Percentiles rank a stretch among this genome's conserved stretches.
These are phyloP conservation scores for Eimeria tenella DNA, from an alignment of 169 alveolate species.

Conservation along the genomic window DNA sequence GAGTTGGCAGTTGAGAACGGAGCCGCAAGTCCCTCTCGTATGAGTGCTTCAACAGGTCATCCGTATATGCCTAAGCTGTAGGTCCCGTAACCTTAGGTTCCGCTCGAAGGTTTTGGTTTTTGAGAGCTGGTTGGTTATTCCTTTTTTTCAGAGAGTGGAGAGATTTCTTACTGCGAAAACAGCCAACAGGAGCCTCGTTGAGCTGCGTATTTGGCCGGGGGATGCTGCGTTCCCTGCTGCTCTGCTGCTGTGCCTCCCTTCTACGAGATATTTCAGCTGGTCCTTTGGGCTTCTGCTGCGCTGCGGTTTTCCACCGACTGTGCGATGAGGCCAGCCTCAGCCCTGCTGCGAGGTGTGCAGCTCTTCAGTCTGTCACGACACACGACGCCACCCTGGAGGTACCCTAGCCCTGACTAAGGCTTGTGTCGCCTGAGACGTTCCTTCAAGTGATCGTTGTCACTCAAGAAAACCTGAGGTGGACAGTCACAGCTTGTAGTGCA, in stretches of 20 bases:
- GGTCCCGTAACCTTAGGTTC: no score
- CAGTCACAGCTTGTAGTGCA: neutral
- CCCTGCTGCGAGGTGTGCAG: neutral
- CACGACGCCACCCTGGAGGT: neutral
- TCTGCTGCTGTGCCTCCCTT: neutral
- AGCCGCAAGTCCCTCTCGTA: no score
- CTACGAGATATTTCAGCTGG: neutral
- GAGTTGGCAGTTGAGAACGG: no score
- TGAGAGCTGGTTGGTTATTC: no score
- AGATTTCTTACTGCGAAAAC: conserved; percentile 12
- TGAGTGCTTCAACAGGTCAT: no score
- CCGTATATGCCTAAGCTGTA: no score
- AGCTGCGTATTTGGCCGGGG: conserved; percentile 41
- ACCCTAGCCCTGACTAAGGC: neutral
- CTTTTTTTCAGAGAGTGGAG: conserved; percentile 53
- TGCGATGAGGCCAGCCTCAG: conserved; percentile 3
- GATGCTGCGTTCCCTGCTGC: conserved; percentile 52
- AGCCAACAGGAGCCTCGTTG: conserved; percentile 66
- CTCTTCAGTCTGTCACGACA: conserved; percentile 1
- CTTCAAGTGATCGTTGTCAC: neutral
- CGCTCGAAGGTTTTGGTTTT: no score
- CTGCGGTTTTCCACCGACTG: neutral
- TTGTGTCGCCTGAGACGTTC: neutral
- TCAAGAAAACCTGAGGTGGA: neutral
- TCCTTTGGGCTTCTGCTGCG: conserved; percentile 16